Evolutionary conservation across 345 rosid species (phyloP).

Genomic region (Brassica nigra): DNA sequence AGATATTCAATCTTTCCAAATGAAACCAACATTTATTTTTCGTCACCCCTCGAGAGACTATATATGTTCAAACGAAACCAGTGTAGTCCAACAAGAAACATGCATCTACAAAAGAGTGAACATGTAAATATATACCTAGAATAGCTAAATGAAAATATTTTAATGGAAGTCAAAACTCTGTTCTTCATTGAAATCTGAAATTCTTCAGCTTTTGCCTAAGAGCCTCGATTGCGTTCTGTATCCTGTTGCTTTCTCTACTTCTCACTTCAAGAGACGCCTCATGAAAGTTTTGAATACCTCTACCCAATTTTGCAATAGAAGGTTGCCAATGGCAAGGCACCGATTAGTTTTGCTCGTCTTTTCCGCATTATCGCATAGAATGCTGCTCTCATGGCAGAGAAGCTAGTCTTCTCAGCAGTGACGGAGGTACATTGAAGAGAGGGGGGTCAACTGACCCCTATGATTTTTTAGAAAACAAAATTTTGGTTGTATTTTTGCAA

Average conservation of each 20-base stretch:
- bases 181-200: constrained; percentile 50
- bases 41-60: no score
- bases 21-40: no score
- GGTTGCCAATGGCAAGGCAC: constrained; percentile 79
- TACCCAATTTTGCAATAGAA: constrained; percentile 88
- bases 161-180: background rate
- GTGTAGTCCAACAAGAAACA: background rate
- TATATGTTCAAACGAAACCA: background rate
- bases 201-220: constrained; percentile 71
- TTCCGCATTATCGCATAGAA: constrained; percentile 95
- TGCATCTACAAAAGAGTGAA: background rate
- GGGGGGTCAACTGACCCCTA: no score
- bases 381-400: constrained; percentile 89
- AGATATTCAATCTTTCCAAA: background rate
- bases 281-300: constrained; percentile 78
- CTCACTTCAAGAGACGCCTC: constrained; percentile 63
- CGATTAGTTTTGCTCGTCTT: constrained; percentile 54
- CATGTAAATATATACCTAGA: background rate
- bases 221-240: constrained; percentile 15
- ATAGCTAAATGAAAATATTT: background rate
- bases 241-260: constrained; percentile 59
- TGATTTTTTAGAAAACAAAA: no score
- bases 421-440: no score
- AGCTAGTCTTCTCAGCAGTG: constrained; percentile 69
- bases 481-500: no score